phyloP scores from a whole-genome alignment of 2,329 filamentous ascomycete species.

The Xylariales sp. region DNA sequence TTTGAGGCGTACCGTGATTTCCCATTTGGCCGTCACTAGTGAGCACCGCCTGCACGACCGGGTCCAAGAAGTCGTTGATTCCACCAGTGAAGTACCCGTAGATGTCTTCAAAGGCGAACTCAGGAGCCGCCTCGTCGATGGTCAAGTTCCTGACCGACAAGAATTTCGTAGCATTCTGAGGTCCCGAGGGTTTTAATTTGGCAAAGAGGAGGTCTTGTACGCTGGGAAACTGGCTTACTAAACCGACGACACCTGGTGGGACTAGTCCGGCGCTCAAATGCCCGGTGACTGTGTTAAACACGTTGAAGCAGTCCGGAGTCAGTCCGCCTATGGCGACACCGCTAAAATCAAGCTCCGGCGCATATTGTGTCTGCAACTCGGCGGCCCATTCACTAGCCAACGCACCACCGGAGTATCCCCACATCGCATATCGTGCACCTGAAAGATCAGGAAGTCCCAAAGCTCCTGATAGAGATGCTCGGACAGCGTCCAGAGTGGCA shows the following conservation, averaged over 20 bases:
- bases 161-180: constrained; percentile 18
- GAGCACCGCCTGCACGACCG: constrained; percentile 13
- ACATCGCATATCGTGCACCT: constrained; percentile 33
- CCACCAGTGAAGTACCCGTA: constrained; percentile 25
- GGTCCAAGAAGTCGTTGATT: constrained; percentile 15
- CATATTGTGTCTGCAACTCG: constrained; percentile 47
- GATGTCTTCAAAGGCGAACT: constrained; percentile 21
- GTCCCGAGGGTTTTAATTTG: constrained; percentile 15
- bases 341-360: constrained; percentile 44
- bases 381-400: constrained; percentile 48
- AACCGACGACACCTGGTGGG: constrained; percentile 28
- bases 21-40: constrained; percentile 19
- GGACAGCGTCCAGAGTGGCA: constrained; percentile 9
- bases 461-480: constrained; percentile 6
- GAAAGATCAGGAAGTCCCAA: constrained; percentile 5
- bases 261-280: constrained; percentile 26
- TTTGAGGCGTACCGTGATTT: constrained; percentile 32
- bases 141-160: constrained; percentile 17
- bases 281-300: constrained; percentile 30
- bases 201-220: constrained; percentile 20
- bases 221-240: constrained; percentile 28
- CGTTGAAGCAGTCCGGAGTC: constrained; percentile 33
- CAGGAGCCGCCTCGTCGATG: constrained; percentile 8
- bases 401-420: constrained; percentile 53
- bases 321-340: constrained; percentile 47